Conservation (phyloP, 345 rosid genomes). For the Lepidium didymum region DNA sequence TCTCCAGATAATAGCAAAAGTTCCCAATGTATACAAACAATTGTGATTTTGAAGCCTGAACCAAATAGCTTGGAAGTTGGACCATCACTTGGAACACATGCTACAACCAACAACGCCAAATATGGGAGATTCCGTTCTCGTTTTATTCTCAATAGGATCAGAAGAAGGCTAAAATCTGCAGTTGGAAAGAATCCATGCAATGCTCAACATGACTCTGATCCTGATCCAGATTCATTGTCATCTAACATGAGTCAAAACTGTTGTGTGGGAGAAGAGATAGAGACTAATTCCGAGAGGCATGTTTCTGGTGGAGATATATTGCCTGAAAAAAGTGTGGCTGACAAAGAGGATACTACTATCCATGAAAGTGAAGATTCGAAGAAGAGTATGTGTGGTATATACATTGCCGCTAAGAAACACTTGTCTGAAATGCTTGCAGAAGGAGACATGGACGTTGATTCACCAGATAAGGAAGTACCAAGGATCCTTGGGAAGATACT, state of each 20-base stretch:
- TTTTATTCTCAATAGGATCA: conserved; percentile 32
- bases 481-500: conserved; percentile 81
- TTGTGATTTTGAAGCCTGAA: conserved; percentile 61
- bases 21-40: conserved; percentile 52
- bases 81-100: conserved; percentile 30
- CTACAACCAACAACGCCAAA: conserved; percentile 61
- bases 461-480: conserved; percentile 43
- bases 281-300: conserved; percentile 44
- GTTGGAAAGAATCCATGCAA: conserved; percentile 39
- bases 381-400: conserved; percentile 56
- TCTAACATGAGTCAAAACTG: conserved; percentile 14
- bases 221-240: conserved; percentile 59
- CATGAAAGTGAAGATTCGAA: conserved; percentile 32
- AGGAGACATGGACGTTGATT: conserved; percentile 37
- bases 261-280: conserved; percentile 6
- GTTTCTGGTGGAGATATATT: conserved; percentile 53
- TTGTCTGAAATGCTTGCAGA: conserved; percentile 68
- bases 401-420: conserved; percentile 84
- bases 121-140: conserved; percentile 33
- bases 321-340: conserved; percentile 28
- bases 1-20: conserved; percentile 33
- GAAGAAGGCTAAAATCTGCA: conserved; percentile 43
- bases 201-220: conserved; percentile 46
- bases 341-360: conserved; percentile 31
- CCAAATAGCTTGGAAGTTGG: conserved; percentile 29